Percentiles rank a stretch among this genome's conserved stretches.
phyloP scores from a whole-genome alignment of 768 basidiomycete genomes.

The Amanita inopinata region DNA sequence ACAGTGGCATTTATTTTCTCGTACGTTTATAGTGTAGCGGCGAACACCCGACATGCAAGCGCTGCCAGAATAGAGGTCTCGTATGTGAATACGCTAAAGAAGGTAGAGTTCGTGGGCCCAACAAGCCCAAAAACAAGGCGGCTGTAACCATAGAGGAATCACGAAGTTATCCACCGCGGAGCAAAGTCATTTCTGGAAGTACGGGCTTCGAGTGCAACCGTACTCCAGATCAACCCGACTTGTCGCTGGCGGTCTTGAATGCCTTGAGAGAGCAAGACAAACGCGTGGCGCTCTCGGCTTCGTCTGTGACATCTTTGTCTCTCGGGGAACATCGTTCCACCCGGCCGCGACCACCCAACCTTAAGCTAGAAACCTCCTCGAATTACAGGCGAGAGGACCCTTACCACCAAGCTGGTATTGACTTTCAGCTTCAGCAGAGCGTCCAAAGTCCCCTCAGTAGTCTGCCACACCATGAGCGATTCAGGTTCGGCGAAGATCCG shows the following conservation, averaged over 20 bases:
- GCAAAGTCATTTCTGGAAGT: constrained; percentile 13
- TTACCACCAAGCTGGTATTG: not conserved
- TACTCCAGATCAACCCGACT: not conserved
- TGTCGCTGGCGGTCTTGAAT: constrained; percentile 1
- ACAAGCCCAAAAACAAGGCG: constrained; percentile 36
- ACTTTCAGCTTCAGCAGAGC: not conserved
- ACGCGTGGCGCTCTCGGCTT: not conserved
- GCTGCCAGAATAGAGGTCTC: constrained; percentile 50
- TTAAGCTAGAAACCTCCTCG: constrained; percentile 19
- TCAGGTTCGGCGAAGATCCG: not conserved
- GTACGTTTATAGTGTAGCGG: constrained; percentile 48
- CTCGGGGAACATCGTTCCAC: constrained; percentile 17
- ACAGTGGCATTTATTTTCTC: constrained; percentile 2
- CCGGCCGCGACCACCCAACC: constrained; percentile 21
- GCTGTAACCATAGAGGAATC: constrained; percentile 7
- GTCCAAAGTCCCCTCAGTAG: not conserved
- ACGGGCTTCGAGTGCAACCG: constrained; percentile 2
- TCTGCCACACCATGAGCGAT: not conserved
- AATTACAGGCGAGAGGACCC: constrained; percentile 8
- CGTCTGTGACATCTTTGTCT: constrained; percentile 10
- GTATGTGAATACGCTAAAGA: constrained; percentile 61
- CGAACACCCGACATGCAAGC: constrained; percentile 58
- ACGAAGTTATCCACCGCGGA: constrained; percentile 11
- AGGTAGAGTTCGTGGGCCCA: constrained; percentile 52
- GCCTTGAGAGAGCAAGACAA: constrained; percentile 3